Evolutionary conservation across 2,329 filamentous ascomycete species (phyloP).

Genomic region (Aureobasidium sp.): DNA sequence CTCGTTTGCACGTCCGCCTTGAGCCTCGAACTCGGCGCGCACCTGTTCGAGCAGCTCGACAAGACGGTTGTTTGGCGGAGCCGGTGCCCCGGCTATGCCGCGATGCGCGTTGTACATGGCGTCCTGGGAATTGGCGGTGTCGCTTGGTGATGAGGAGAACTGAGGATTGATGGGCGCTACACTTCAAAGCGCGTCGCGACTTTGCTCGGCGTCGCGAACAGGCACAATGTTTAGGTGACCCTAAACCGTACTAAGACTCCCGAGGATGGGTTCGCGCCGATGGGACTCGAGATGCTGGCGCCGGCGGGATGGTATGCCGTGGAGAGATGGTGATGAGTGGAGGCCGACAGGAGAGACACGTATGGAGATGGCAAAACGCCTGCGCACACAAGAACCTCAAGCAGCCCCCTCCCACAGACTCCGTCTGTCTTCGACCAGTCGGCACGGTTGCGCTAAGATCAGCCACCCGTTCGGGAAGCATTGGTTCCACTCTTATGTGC

Average conservation of each 20-base stretch:
- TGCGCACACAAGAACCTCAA: background rate
- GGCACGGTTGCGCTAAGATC: slow-evolving; percentile 4
- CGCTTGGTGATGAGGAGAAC: background rate
- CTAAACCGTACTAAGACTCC: background rate
- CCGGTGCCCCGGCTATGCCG: slow-evolving; percentile 55
- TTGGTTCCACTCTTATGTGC: background rate
- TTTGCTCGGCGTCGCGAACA: slow-evolving; percentile 5
- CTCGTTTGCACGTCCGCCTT: slow-evolving; percentile 66
- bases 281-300: background rate
- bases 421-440: background rate
- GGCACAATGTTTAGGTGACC: background rate
- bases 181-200: background rate
- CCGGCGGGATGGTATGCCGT: background rate
- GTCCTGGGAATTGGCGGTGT: slow-evolving; percentile 4
- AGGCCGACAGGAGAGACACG: background rate
- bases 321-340: background rate
- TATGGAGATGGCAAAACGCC: background rate
- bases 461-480: background rate
- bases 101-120: slow-evolving; percentile 83
- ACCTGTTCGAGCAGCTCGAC: slow-evolving; percentile 89
- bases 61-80: slow-evolving; percentile 62
- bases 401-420: slow-evolving; percentile 1
- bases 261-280: background rate
- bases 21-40: slow-evolving; percentile 77
- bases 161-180: background rate